phyloP scores from a whole-genome alignment of 345 rosid genomes.

The Linum usitatissimum region DNA sequence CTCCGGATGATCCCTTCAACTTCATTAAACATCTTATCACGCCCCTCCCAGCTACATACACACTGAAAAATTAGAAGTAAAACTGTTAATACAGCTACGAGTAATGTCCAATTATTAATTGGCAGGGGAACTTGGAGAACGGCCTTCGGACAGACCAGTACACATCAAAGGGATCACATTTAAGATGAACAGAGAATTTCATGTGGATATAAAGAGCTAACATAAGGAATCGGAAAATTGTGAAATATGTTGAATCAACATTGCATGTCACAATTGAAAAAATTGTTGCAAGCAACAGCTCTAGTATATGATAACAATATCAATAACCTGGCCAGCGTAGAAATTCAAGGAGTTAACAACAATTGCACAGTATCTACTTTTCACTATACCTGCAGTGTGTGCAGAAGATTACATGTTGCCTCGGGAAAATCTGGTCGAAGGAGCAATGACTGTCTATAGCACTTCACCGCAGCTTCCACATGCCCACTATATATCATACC shows the following conservation, averaged over 20 bases:
- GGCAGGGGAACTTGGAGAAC: neutral
- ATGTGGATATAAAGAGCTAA: neutral
- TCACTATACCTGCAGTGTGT: constrained; percentile 66
- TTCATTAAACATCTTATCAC: constrained; percentile 66
- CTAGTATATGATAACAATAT: neutral
- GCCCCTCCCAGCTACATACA: constrained; percentile 90
- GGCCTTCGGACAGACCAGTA: neutral
- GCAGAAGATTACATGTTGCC: constrained; percentile 93
- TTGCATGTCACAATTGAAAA: too few species aligned
- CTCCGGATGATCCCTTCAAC: constrained; percentile 81
- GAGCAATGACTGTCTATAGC: constrained; percentile 75
- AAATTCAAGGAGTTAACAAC: neutral
- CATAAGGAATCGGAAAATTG: neutral
- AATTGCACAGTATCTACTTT: neutral
- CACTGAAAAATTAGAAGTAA: constrained; percentile 30
- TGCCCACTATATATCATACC: constrained; percentile 46
- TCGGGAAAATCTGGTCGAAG: constrained; percentile 93
- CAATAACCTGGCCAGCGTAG: neutral
- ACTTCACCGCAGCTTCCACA: constrained; percentile 85
- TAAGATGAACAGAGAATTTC: neutral
- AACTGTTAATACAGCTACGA: neutral
- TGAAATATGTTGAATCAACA: neutral
- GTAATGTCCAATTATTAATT: neutral
- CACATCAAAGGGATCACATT: neutral
- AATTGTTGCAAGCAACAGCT: neutral